Evolutionary conservation across 2,329 filamentous ascomycete genomes (phyloP).

Genomic region (Penicillium sp.): DNA sequence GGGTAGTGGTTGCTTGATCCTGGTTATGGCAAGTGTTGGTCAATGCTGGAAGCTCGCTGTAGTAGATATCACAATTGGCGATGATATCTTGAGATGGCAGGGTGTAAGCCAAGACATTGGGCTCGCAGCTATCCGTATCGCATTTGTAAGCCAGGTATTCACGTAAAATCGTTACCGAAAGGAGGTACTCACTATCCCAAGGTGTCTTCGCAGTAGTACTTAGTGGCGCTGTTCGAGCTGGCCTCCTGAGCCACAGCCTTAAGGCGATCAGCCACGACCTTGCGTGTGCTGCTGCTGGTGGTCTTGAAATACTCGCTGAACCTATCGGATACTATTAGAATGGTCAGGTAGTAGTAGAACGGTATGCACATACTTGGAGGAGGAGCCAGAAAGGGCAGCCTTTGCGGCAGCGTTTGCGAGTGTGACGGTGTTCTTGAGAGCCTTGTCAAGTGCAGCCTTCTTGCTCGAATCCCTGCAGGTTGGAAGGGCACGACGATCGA

Average conservation of each 20-base stretch:
- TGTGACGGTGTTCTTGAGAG: conserved; percentile 51
- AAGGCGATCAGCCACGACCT: conserved; percentile 52
- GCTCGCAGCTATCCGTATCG: conserved; percentile 37
- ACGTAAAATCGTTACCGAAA: not conserved
- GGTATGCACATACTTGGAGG: conserved; percentile 7
- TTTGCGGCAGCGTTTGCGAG: conserved; percentile 48
- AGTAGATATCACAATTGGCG: conserved; percentile 62
- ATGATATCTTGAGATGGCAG: conserved; percentile 54
- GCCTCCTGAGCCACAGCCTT: conserved; percentile 56
- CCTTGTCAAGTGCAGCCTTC: conserved; percentile 46
- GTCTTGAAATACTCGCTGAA: conserved; percentile 61
- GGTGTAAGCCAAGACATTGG: conserved; percentile 60
- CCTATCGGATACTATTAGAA: not conserved
- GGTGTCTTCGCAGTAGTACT: conserved; percentile 59
- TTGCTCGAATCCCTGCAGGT: conserved; percentile 54
- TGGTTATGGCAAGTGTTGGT: conserved; percentile 58
- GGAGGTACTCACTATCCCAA: conserved; percentile 38
- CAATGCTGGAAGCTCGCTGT: conserved; percentile 47
- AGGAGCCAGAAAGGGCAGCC: conserved; percentile 50
- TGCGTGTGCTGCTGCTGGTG: conserved; percentile 45
- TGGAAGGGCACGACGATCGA: conserved; percentile 49
- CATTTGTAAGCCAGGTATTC: not conserved
- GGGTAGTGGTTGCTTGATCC: conserved; percentile 62
- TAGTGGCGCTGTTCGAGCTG: conserved; percentile 49
- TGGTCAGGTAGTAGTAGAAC: not conserved